Percentiles rank a stretch among this genome's conserved stretches.
Evolutionary conservation across 176 grass and related monocot species (phyloP).

Genomic region (Aegilops tauschii): DNA sequence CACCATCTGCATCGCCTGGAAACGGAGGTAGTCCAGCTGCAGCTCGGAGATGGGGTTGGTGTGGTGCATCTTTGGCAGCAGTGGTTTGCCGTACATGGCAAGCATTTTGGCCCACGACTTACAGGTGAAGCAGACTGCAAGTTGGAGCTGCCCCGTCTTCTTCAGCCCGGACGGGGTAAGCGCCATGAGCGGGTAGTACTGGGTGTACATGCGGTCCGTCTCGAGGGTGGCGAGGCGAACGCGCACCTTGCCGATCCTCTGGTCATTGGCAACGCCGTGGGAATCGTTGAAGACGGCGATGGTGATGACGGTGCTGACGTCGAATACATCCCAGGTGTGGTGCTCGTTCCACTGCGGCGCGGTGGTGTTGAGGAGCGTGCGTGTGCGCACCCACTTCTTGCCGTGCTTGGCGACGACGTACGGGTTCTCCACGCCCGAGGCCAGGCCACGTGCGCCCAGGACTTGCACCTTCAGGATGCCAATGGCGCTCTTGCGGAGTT

Average conservation of each 20-base stretch:
- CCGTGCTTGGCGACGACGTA: slow-evolving; percentile 84
- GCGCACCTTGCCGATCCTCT: slow-evolving; percentile 72
- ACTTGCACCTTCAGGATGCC: slow-evolving; percentile 77
- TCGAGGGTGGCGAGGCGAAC: slow-evolving; percentile 59
- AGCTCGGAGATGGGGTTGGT: slow-evolving; percentile 50
- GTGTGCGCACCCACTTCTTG: slow-evolving; percentile 66
- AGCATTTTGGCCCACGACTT: slow-evolving; percentile 78
- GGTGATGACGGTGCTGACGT: slow-evolving; percentile 62
- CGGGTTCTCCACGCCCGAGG: neutral
- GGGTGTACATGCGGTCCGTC: slow-evolving; percentile 55
- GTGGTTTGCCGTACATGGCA: slow-evolving; percentile 41
- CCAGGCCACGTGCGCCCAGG: slow-evolving; percentile 51
- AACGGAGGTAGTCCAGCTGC: slow-evolving; percentile 51
- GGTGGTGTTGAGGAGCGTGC: neutral
- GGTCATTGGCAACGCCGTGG: slow-evolving; percentile 15
- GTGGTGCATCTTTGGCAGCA: slow-evolving; percentile 88
- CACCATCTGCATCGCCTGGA: slow-evolving; percentile 60
- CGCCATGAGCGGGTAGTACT: slow-evolving; percentile 54
- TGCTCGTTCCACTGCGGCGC: slow-evolving; percentile 63
- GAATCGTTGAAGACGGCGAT: slow-evolving; percentile 50
- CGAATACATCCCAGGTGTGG: slow-evolving; percentile 87
- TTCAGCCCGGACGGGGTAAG: slow-evolving; percentile 46
- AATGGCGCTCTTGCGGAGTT: slow-evolving; percentile 44
- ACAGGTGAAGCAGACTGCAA: slow-evolving; percentile 79
- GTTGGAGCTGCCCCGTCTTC: slow-evolving; percentile 75